These are phyloP conservation scores for Cyclotella atomus DNA, from an alignment of 108 stramenopile genomes.

Conservation along the genomic window DNA sequence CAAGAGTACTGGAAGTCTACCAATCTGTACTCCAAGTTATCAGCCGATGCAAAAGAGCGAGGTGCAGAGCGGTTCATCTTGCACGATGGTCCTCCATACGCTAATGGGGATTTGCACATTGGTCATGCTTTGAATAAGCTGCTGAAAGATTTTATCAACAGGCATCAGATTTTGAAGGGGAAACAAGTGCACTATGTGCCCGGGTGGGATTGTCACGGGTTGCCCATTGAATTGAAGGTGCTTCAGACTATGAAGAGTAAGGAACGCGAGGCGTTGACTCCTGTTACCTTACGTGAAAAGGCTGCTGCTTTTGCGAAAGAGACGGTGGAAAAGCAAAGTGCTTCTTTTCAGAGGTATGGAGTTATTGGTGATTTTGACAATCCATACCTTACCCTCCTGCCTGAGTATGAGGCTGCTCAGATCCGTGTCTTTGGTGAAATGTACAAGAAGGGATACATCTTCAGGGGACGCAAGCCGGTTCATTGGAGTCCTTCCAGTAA, in stretches of 20 bases:
- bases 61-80: slow-evolving; percentile 83
- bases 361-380: slow-evolving; percentile 96
- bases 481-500: slow-evolving; percentile 97
- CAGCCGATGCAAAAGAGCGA: slow-evolving; percentile 52
- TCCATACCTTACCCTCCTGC: slow-evolving; percentile 96
- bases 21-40: slow-evolving; percentile 88
- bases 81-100: slow-evolving; percentile 99
- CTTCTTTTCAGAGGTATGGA: slow-evolving; percentile 92
- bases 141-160: slow-evolving; percentile 98
- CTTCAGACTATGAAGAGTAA: slow-evolving; percentile 90
- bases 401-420: slow-evolving; percentile 97
- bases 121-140: slow-evolving; percentile 99
- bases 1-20: slow-evolving; percentile 89
- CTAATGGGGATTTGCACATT: slow-evolving; percentile 98
- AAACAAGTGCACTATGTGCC: slow-evolving; percentile 97
- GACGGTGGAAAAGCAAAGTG: slow-evolving; percentile 90
- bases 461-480: slow-evolving; percentile 96
- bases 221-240: slow-evolving; percentile 99
- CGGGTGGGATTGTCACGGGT: slow-evolving; percentile 99
- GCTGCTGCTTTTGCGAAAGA: slow-evolving; percentile 92
- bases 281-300: slow-evolving; percentile 85
- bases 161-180: slow-evolving; percentile 91
- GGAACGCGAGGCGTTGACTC: slow-evolving; percentile 81
- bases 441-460: slow-evolving; percentile 95
- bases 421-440: slow-evolving; percentile 96